Base-by-base conservation (phyloP, 1,139 yeast genomes). In the Ogataea hybrid region DNA sequence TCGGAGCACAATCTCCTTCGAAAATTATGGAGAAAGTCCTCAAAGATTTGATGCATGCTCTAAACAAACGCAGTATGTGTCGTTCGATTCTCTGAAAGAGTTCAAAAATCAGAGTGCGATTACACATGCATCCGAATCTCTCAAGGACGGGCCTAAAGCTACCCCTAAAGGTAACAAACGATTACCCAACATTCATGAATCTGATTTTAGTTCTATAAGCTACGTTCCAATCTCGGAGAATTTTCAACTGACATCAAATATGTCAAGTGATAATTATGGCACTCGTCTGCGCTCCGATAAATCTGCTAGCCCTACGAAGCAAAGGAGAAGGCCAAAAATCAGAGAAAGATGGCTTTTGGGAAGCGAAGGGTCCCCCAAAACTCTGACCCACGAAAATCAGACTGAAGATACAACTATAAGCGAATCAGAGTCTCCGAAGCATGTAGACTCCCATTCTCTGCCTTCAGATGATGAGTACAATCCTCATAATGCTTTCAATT, bases 391-490 rank as follows among this genome's bases (percentile, higher is more conserved):
- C 20, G 20, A 6, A 18, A 2, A 18, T 6, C 20, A 18, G 20
- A 18, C 20, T 6, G 8, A 18, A 18, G 20, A 18, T 6, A 18
- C 20, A 6, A 6, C 3, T 18, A 2, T 18, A 18, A 18, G 3
- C 8, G 20, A 18, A 18, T 7, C 27, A 5, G 12, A 8, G 27
- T 23, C 27, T 23, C 12, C 12, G 3, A 10, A n/a, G 5, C 12
- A 6, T 23, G 5, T n/a, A 5, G 12, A 5, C 3, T 11, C 12
- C 3, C 6, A 23, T 23, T 5, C 27, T n/a, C 27, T n/a, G 9
- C 2, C n/a, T 23, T n/a, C 27, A n/a, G 57, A 56, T 15, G 61
- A 58, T 16, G 61, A 56, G n/a, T 59, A 59, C 40, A 57, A 59
- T 41, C 51, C 62, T 12, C 50, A 55, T 30, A 58, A 59, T 34